Evolutionary conservation across 2,329 filamentous ascomycete species (phyloP).

Genomic region (Ophiostoma ulmi): DNA sequence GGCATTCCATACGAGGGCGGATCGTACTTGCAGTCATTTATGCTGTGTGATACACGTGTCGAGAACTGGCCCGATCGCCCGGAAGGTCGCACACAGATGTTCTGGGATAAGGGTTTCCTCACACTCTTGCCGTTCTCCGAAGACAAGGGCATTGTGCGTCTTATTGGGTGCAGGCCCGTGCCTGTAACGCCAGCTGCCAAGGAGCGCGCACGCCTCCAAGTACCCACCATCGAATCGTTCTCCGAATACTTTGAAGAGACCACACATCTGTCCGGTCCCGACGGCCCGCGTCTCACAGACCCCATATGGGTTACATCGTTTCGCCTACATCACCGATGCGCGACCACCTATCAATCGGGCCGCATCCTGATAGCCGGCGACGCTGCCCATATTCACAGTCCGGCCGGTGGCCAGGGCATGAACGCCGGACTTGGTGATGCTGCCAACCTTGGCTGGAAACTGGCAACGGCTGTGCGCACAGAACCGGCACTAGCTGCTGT

Average conservation of each 20-base stretch:
- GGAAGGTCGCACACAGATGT: slow-evolving; percentile 28
- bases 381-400: slow-evolving; percentile 52
- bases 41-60: slow-evolving; percentile 41
- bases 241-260: slow-evolving; percentile 15
- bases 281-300: slow-evolving; percentile 29
- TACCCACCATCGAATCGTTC: slow-evolving; percentile 19
- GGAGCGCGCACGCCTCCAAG: not conserved
- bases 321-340: slow-evolving; percentile 41
- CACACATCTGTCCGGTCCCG: slow-evolving; percentile 16
- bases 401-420: slow-evolving; percentile 54
- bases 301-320: slow-evolving; percentile 43
- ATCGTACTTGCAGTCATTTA: slow-evolving; percentile 43
- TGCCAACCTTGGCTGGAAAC: slow-evolving; percentile 52
- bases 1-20: slow-evolving; percentile 40
- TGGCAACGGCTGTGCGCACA: slow-evolving; percentile 37
- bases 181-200: not conserved
- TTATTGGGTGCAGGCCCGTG: slow-evolving; percentile 25
- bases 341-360: slow-evolving; percentile 41
- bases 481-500: not conserved
- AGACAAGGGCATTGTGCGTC: slow-evolving; percentile 25
- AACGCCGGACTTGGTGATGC: slow-evolving; percentile 53
- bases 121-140: slow-evolving; percentile 34
- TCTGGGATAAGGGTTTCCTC: slow-evolving; percentile 35
- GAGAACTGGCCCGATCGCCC: slow-evolving; percentile 24
- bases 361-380: slow-evolving; percentile 53